Base-by-base conservation (phyloP, 2,329 filamentous ascomycete species). In the Cryphonectria parasitica region DNA sequence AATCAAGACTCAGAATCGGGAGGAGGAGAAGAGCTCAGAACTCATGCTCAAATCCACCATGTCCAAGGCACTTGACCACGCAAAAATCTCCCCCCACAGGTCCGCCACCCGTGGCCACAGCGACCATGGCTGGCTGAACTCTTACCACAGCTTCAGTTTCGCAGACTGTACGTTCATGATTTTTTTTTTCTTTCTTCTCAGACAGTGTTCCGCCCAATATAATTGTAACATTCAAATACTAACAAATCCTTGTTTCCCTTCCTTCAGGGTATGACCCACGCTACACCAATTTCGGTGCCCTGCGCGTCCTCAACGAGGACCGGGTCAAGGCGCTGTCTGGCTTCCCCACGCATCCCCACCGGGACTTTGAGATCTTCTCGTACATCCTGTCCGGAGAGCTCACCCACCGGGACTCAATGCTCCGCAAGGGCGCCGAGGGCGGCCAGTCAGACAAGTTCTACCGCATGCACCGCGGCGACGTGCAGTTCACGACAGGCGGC, bases 401-500 rank as follows among this genome's bases (percentile, higher is more conserved):
- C 73, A 95, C 94, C 64, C 94, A 97, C 83, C 91, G 93, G 64
- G 94, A 97, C 82, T 92, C 89, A 72, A 95, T 97, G 90, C 88
- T 93, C 75, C 88, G 88, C 79, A 93, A 90, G 81, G 89, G 89
- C 62, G 81, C 83, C 28, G 90, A 91, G 77, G 88, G 85, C 31
- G 84, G 79, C 22, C 81, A 84, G 73, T 86, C 86, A 60, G 89
- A 92, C 78, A 84, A 88, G 75, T 93, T 92, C 77, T 92, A 85
- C 77, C 84, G 88, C 45, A 91, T 97, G 84, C 87, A 88, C 76
- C 86, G 93, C 52, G 93, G 93, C 17, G 93, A 97, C 79, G 92
- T 97, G 61, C 94, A 97, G 77, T 97, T 97, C 80, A 97, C 94
- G 13, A 94, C 91, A 19, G 94, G 92, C n/a, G 94, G 94, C 68